Percentiles rank a stretch among this genome's conserved stretches.
Evolutionary conservation across 2,329 filamentous ascomycete genomes (phyloP).

Genomic region (Nakataea oryzae): DNA sequence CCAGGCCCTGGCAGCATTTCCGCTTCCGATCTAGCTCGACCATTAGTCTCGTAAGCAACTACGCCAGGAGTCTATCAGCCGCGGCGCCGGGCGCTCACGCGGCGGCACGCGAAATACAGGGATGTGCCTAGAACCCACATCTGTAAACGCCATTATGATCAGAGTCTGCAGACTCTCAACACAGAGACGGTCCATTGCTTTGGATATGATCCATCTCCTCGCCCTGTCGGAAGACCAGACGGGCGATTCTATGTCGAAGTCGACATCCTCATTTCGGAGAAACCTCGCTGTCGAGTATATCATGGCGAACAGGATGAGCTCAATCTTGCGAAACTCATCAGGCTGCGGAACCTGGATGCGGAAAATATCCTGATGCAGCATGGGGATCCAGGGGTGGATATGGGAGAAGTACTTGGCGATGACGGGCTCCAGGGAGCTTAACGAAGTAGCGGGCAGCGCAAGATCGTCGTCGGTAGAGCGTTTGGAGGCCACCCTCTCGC

Average conservation of each 20-base stretch:
- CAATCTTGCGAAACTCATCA: slow-evolving; percentile 10
- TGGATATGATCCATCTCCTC: slow-evolving; percentile 14
- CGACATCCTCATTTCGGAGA: slow-evolving; percentile 21
- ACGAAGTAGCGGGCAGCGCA: slow-evolving; percentile 10
- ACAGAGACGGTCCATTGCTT: slow-evolving; percentile 18
- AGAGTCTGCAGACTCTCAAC: slow-evolving; percentile 22
- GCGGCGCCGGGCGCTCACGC: not conserved
- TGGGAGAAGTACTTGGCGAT: slow-evolving; percentile 23
- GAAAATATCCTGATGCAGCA: slow-evolving; percentile 20
- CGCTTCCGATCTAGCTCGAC: slow-evolving; percentile 17
- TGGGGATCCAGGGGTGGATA: slow-evolving; percentile 28
- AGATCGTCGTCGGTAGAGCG: not conserved
- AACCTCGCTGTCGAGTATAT: slow-evolving; percentile 8
- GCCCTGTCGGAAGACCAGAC: slow-evolving; percentile 4
- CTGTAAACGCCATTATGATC: slow-evolving; percentile 21
- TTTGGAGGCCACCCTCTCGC: not conserved
- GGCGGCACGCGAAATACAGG: not conserved
- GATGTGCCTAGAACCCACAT: slow-evolving; percentile 11
- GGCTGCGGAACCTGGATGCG: slow-evolving; percentile 11
- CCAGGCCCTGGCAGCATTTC: slow-evolving; percentile 20
- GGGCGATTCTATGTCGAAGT: slow-evolving; percentile 23
- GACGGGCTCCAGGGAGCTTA: slow-evolving; percentile 20
- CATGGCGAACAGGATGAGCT: slow-evolving; percentile 25
- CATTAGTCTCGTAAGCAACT: slow-evolving; percentile 7
- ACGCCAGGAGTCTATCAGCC: not conserved